Evolutionary conservation across 371 early-diverging fungal species (phyloP), one percentile per base, ranked within the genome.

Genomic region (Funneliformis caledonium): DNA sequence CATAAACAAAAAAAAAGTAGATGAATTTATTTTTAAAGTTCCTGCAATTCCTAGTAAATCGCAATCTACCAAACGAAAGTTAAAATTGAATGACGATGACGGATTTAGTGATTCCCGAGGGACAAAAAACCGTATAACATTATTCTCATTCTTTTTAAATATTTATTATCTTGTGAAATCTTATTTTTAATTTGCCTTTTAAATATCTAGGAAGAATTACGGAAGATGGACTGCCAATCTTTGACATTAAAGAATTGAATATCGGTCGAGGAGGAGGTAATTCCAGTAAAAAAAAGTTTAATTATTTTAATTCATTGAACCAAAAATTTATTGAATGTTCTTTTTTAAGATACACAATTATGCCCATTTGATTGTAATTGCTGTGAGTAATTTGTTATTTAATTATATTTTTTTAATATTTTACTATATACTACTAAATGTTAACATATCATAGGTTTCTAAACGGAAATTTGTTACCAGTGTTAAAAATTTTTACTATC

Each of bases 21-120:
- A 70, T 22, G 70, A 70, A 70, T 70, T 70, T 70, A 19, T 70
- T 8, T 70, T 70, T 10, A 70, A 70, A 70, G 12, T 70, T 70
- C 70, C 70, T 2, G 70, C 42, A 31, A 31, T 72, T 50, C 48
- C 72, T 47, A 52, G 52, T 33, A 47, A 52, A 60, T 62, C 61
- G 61, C 59, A 56, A 75, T n/a, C 12, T 33, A 26, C 33, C 11
- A 75, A 75, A 75, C 45, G 72, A 48, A 72, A 48, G 47, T 61
- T 75, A 75, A 37, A 60, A 45, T 3, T 37, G 42, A 75, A 75
- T 22, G 76, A 75, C 26, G 61, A 42, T 19, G 56, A 75, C 22
- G 76, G 76, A 22, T 75, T 75, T 75, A 75, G 76, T 10, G 76
- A 75, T 43, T 43, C 76, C 1, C 26, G 76, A 61, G 76, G 76